Conservation (phyloP, 345 rosid genomes). For the Combretum micranthum region DNA sequence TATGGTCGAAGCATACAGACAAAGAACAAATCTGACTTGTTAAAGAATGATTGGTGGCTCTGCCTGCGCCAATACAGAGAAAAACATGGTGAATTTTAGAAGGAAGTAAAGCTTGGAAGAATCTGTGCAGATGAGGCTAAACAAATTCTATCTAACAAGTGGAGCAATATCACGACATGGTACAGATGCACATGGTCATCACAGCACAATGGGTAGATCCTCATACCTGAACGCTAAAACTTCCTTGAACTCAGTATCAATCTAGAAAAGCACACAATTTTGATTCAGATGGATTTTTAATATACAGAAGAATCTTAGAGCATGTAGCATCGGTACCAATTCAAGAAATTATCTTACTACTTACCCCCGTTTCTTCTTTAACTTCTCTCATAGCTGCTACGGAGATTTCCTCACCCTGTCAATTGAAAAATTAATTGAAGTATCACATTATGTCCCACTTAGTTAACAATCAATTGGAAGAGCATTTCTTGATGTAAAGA, state of each 20-base stretch:
- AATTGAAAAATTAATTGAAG: neutral
- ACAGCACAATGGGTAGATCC: neutral
- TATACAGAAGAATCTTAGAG: neutral
- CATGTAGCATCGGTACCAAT: too few relatives aligned
- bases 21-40: conserved; percentile 35
- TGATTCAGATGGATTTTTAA: conserved; percentile 3
- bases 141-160: too few relatives aligned
- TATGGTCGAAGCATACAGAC: conserved; percentile 30
- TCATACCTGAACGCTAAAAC: conserved; percentile 35
- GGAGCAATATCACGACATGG: too few relatives aligned
- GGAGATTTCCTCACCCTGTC: conserved; percentile 72
- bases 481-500: conserved; percentile 7
- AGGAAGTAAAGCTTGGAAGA: too few relatives aligned
- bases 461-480: neutral
- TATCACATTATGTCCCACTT: neutral
- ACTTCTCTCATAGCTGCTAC: conserved; percentile 66
- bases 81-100: neutral
- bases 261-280: conserved; percentile 15
- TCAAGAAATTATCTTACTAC: conserved; percentile 6
- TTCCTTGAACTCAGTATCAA: conserved; percentile 31
- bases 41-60: conserved; percentile 29
- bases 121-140: too few relatives aligned
- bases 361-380: conserved; percentile 84
- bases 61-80: conserved; percentile 18
- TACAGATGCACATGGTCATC: too few relatives aligned